A percentile compares a stretch with the other conserved stretches of the same genome.
Evolutionary conservation across 2,329 filamentous ascomycete genomes (phyloP).

Genomic region (Thelonectria blattea): DNA sequence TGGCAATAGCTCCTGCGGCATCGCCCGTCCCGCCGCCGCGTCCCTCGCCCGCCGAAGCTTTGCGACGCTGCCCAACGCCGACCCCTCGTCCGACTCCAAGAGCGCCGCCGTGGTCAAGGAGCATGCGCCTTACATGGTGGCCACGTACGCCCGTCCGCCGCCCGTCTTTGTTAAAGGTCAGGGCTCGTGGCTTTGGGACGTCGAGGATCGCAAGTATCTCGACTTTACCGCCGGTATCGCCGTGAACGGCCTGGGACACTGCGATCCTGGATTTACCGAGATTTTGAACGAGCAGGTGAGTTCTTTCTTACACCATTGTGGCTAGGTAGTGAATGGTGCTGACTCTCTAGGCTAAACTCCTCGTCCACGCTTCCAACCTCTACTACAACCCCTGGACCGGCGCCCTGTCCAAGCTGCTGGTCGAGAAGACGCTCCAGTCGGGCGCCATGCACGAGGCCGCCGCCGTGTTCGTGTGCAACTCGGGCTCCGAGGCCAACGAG

Average conservation of each 20-base stretch:
- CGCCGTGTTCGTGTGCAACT: conserved; percentile 93
- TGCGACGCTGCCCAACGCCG: conserved; percentile 65
- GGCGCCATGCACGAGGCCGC: conserved; percentile 82
- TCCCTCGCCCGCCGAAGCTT: conserved; percentile 38
- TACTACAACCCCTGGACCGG: conserved; percentile 98
- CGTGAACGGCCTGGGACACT: conserved; percentile 91
- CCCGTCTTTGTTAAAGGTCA: conserved; percentile 89
- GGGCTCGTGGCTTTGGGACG: conserved; percentile 88
- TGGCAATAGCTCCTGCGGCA: conserved; percentile 25
- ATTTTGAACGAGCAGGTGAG: conserved; percentile 78
- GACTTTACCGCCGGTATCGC: conserved; percentile 97
- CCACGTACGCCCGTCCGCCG: conserved; percentile 88
- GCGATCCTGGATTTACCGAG: conserved; percentile 77
- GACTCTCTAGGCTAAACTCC: conserved; percentile 63
- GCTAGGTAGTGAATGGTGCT: conserved; percentile 2
- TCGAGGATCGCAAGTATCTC: conserved; percentile 87
- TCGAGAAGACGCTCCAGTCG: conserved; percentile 79
- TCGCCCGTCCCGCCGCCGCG: conserved; percentile 30
- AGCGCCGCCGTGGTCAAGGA: conserved; percentile 77
- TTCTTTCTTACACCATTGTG: not conserved
- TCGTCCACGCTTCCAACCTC: conserved; percentile 92
- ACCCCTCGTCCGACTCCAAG: conserved; percentile 74
- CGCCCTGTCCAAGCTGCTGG: conserved; percentile 81
- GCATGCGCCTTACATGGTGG: conserved; percentile 88
- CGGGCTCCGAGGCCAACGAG: conserved; percentile 95